Conservation (phyloP, 2,329 filamentous ascomycete species). For the Iodosphaeria phyllophila region DNA sequence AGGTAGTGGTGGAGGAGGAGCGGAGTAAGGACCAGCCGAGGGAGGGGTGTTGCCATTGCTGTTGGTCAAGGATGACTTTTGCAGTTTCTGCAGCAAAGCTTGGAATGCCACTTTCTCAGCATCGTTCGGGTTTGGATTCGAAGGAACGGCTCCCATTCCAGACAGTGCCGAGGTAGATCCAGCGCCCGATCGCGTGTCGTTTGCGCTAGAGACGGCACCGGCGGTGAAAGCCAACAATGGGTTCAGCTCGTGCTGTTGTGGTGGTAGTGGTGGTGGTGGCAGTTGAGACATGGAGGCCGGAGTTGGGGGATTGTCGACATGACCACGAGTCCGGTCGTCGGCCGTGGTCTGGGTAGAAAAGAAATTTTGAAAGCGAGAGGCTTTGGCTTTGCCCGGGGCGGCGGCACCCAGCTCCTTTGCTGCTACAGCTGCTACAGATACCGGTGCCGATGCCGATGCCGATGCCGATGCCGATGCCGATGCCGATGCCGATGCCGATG, state of each 20-base stretch:
- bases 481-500: no score
- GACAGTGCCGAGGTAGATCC: no score
- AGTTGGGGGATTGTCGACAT: no score
- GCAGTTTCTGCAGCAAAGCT: constrained; percentile 64
- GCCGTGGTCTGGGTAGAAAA: constrained; percentile 42
- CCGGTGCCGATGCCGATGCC: no score
- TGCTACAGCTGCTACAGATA: no score
- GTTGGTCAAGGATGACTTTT: constrained; percentile 31
- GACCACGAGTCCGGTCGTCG: constrained; percentile 30
- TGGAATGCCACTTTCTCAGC: constrained; percentile 76
- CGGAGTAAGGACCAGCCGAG: constrained; percentile 15
- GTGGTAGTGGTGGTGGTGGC: constrained; percentile 13
- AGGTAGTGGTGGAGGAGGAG: constrained; percentile 21
- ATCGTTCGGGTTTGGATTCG: no score
- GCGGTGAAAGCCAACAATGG: constrained; percentile 11
- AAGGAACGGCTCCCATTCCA: no score
- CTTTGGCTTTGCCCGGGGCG: constrained; percentile 30
- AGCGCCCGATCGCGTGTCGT: constrained; percentile 3
- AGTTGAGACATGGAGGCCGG: no score
- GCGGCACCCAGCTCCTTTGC: no score
- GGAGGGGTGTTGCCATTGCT: constrained; percentile 25
- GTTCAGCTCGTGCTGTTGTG: constrained; percentile 8
- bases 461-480: no score
- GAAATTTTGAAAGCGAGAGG: constrained; percentile 72
- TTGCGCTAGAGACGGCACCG: no score